Percentiles rank a stretch among this genome's conserved stretches.
Conservation (phyloP, 2,329 filamentous ascomycete genomes). For the Iodosphaeria phyllophila region DNA sequence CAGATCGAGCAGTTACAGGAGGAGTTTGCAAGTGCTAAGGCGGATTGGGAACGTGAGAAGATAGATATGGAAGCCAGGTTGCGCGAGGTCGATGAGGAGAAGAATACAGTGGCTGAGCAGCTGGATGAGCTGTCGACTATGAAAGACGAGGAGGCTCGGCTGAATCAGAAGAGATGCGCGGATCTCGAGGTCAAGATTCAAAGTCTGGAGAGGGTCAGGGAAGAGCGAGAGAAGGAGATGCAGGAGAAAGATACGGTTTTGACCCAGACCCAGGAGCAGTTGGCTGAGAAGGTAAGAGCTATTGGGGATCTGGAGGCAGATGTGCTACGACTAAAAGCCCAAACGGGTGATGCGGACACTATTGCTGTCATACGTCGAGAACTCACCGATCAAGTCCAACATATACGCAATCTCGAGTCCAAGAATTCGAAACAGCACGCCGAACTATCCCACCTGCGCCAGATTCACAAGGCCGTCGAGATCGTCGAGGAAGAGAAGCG, state of each 20-base stretch:
- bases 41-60: slow-evolving; percentile 32
- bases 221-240: slow-evolving; percentile 41
- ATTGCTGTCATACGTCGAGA: slow-evolving; percentile 73
- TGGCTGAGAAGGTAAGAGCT: slow-evolving; percentile 51
- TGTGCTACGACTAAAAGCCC: slow-evolving; percentile 65
- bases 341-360: slow-evolving; percentile 73
- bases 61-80: slow-evolving; percentile 49
- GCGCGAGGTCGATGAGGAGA: slow-evolving; percentile 54
- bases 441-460: slow-evolving; percentile 68
- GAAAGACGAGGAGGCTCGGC: slow-evolving; percentile 52
- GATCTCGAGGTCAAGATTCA: slow-evolving; percentile 34
- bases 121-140: slow-evolving; percentile 48
- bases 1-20: slow-evolving; percentile 29
- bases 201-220: slow-evolving; percentile 24
- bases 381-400: slow-evolving; percentile 77
- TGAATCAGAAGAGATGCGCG: slow-evolving; percentile 31
- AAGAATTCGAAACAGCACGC: slow-evolving; percentile 60
- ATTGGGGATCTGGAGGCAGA: slow-evolving; percentile 65
- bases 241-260: slow-evolving; percentile 35
- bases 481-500: slow-evolving; percentile 93
- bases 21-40: slow-evolving; percentile 33
- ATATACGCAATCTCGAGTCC: slow-evolving; percentile 69
- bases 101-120: slow-evolving; percentile 60
- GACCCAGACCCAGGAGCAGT: slow-evolving; percentile 42
- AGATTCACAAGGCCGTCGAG: slow-evolving; percentile 71